Percentiles rank a stretch among this genome's conserved stretches.
These are phyloP conservation scores for Hordeum marinum DNA, from an alignment of 176 grass and related monocot genomes.

Conservation along the genomic window DNA sequence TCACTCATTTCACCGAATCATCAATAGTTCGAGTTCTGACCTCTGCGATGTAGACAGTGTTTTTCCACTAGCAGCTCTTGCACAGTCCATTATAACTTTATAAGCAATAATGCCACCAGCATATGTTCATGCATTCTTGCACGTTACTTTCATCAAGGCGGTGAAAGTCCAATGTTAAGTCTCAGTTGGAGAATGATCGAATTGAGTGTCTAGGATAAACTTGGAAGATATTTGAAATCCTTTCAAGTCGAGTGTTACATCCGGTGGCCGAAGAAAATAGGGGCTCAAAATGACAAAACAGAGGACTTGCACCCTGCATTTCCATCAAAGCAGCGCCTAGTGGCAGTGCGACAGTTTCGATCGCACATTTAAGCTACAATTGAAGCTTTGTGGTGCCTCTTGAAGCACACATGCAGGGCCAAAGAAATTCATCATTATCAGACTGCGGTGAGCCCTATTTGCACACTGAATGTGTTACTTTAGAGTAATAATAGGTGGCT, in stretches of 20 bases:
- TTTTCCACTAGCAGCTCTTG: neutral
- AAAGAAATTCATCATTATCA: neutral
- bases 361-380: too few relatives aligned
- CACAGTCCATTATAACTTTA: neutral
- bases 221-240: neutral
- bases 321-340: too few relatives aligned
- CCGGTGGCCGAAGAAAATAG: neutral
- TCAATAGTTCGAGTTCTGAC: conserved; percentile 14
- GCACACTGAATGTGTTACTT: neutral
- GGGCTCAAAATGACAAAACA: neutral
- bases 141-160: neutral
- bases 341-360: too few relatives aligned
- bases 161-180: neutral
- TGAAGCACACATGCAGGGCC: neutral
- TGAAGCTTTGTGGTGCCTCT: neutral
- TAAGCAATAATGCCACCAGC: neutral
- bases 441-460: neutral
- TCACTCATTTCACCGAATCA: neutral
- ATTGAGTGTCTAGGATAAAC: neutral
- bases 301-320: too few relatives aligned
- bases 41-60: neutral
- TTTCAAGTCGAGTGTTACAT: too few relatives aligned
- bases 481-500: neutral
- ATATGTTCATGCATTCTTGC: neutral
- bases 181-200: neutral